A percentile compares a stretch with the other conserved stretches of the same genome.
Conservation (phyloP, 352 stramenopile species). For the Globisporangium nodosum region DNA sequence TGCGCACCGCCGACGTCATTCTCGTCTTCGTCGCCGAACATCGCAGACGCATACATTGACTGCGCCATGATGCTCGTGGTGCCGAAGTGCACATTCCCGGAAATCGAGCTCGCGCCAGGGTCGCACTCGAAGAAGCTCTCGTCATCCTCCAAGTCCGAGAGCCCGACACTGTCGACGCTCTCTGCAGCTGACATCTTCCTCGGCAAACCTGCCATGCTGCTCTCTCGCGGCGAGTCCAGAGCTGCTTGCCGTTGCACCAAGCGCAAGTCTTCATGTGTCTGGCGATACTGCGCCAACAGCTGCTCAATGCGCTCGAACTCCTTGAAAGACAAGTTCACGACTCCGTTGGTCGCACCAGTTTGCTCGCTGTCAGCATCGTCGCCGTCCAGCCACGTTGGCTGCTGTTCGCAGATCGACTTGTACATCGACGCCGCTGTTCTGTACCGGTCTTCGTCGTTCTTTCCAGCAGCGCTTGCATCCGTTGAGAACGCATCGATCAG, state of each 20-base stretch:
- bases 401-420: constrained; percentile 65
- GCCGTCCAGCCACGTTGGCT: constrained; percentile 50
- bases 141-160: constrained; percentile 82
- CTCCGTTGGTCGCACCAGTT: constrained; percentile 8
- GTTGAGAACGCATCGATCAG: constrained; percentile 62
- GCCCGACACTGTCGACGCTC: constrained; percentile 71
- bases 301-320: constrained; percentile 86
- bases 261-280: constrained; percentile 64
- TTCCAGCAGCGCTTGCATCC: constrained; percentile 7
- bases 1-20: constrained; percentile 8
- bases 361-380: constrained; percentile 26
- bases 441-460: constrained; percentile 18
- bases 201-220: constrained; percentile 19
- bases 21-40: constrained; percentile 38
- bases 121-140: constrained; percentile 79
- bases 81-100: constrained; percentile 23
- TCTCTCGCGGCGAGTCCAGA: constrained; percentile 6
- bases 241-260: constrained; percentile 16
- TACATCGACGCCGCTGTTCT: constrained; percentile 50
- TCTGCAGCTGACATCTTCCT: constrained; percentile 63
- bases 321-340: constrained; percentile 60
- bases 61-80: constrained; percentile 53
- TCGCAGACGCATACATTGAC: constrained; percentile 81
- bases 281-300: constrained; percentile 70
- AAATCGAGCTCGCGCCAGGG: constrained; percentile 43